Conservation (phyloP, 306 rosid species). For the Sindora glabra region DNA sequence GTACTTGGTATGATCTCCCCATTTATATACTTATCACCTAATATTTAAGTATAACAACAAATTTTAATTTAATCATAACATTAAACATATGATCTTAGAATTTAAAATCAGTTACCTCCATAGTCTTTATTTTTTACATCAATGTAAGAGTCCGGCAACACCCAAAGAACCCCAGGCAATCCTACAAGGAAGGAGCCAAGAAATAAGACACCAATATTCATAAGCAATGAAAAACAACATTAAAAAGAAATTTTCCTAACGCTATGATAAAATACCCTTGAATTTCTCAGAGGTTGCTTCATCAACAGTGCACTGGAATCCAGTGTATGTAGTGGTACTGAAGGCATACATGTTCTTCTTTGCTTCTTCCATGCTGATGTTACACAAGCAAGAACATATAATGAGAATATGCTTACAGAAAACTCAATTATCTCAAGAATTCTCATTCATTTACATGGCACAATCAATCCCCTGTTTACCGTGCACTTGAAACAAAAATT, state of each 20-base stretch:
- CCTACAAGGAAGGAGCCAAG: constrained; percentile 35
- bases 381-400: constrained; percentile 5
- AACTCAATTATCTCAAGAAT: neutral
- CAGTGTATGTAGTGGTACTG: constrained; percentile 96
- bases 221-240: neutral
- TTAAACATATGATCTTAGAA: neutral
- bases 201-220: neutral
- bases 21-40: constrained; percentile 82
- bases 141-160: constrained; percentile 87
- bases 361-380: constrained; percentile 91
- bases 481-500: no score
- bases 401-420: no score
- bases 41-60: constrained; percentile 8
- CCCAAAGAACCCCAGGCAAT: constrained; percentile 97
- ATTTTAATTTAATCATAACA: neutral
- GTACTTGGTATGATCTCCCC: constrained; percentile 90
- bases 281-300: constrained; percentile 95
- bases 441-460: neutral
- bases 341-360: constrained; percentile 97
- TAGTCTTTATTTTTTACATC: constrained; percentile 92
- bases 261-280: constrained; percentile 47
- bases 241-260: no score
- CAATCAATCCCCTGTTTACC: no score
- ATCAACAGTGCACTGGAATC: constrained; percentile 90
- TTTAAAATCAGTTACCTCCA: constrained; percentile 50